phyloP scores from a whole-genome alignment of 257 asterid genomes.

The Forsythia suspensa region DNA sequence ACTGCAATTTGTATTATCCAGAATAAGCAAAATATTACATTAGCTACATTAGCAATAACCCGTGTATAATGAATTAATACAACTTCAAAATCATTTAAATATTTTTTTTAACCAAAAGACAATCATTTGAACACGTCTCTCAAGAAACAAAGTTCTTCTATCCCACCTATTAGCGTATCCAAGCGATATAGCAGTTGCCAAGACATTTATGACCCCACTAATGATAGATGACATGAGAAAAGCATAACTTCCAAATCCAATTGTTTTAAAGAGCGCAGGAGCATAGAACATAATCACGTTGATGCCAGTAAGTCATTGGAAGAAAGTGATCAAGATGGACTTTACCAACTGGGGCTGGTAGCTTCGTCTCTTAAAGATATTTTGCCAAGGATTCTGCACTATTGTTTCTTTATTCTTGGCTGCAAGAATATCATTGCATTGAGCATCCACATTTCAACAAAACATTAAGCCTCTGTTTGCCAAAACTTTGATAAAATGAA shows the following conservation, averaged over 20 bases:
- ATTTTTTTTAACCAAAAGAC: background rate
- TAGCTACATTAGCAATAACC: too few species aligned
- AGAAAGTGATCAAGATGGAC: too few species aligned
- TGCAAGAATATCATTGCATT: background rate
- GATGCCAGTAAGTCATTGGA: too few species aligned
- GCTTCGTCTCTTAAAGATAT: background rate
- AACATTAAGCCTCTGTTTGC: too few species aligned
- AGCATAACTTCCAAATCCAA: slow-evolving; percentile 8
- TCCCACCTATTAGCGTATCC: background rate
- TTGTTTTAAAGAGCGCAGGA: background rate
- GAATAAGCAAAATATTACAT: too few species aligned
- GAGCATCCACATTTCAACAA: background rate
- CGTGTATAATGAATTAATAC: too few species aligned
- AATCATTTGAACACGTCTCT: background rate
- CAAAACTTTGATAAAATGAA: too few species aligned
- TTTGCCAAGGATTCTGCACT: background rate
- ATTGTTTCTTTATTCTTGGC: background rate
- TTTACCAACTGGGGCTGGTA: background rate
- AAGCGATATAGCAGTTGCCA: slow-evolving; percentile 8
- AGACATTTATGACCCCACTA: slow-evolving; percentile 2
- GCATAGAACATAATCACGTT: too few species aligned
- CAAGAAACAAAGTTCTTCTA: background rate
- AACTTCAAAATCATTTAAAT: too few species aligned
- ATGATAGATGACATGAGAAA: slow-evolving; percentile 11
- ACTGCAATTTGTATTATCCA: too few species aligned